A percentile compares a stretch with the other conserved stretches of the same genome.
These are phyloP conservation scores for Plasmopara halstedii DNA, from an alignment of 352 stramenopile genomes.

Conservation along the genomic window DNA sequence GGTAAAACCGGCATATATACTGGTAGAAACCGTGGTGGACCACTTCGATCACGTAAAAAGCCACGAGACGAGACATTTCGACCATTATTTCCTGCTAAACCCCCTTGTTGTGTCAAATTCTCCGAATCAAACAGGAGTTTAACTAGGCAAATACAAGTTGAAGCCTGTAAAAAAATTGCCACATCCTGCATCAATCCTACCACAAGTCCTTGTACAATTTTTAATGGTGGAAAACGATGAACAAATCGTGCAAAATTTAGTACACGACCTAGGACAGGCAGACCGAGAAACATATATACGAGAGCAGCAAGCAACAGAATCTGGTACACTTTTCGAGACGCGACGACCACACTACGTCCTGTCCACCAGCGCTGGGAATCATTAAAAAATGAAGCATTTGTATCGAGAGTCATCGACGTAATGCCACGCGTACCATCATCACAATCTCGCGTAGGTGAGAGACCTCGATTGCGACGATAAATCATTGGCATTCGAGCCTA, in stretches of 20 bases:
- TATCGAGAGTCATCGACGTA: conserved; percentile 8
- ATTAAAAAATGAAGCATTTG: conserved; percentile 17
- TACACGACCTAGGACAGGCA: conserved; percentile 53
- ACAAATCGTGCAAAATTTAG: conserved; percentile 54
- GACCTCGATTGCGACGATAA: conserved; percentile 43
- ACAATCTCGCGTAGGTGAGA: conserved; percentile 24
- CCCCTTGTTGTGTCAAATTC: conserved; percentile 12
- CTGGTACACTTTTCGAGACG: conserved; percentile 39
- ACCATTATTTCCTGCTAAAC: too few relatives aligned
- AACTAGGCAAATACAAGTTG: conserved; percentile 57
- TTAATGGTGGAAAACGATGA: conserved; percentile 38
- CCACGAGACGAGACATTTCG: conserved; percentile 25
- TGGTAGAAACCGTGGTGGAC: conserved; percentile 28
- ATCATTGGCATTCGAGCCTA: conserved; percentile 39
- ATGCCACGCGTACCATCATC: conserved; percentile 16
- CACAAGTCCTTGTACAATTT: conserved; percentile 39
- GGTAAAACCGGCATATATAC: conserved; percentile 60
- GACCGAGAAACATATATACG: conserved; percentile 56
- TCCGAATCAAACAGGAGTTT: conserved; percentile 49
- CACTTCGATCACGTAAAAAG: conserved; percentile 23
- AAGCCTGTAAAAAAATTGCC: conserved; percentile 53
- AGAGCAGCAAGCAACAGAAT: conserved; percentile 60
- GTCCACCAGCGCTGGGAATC: conserved; percentile 24
- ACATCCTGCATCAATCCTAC: conserved; percentile 49
- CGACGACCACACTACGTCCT: conserved; percentile 16